These are phyloP conservation scores for Cercospora sp. DNA, from an alignment of 2,329 filamentous ascomycete species.

Conservation along the genomic window DNA sequence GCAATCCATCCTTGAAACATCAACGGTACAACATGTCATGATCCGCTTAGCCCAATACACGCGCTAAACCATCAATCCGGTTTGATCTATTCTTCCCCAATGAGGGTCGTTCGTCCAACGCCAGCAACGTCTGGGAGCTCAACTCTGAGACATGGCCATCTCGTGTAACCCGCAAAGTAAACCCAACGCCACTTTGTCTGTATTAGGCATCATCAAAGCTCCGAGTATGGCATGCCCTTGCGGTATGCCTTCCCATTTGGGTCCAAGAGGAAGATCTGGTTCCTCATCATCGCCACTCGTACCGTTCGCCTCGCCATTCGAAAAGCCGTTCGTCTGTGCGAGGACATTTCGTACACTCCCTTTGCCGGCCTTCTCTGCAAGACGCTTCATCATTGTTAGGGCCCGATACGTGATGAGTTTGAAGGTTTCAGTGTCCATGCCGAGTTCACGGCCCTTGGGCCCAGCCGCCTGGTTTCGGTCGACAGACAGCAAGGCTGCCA, in stretches of 20 bases:
- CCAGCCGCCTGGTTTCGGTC: conserved; percentile 46
- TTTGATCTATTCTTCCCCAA: not conserved
- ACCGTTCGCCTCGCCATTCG: conserved; percentile 25
- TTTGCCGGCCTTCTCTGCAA: conserved; percentile 47
- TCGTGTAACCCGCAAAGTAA: conserved; percentile 42
- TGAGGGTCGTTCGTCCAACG: conserved; percentile 1
- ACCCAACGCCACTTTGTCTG: conserved; percentile 47
- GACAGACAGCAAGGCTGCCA: conserved; percentile 70
- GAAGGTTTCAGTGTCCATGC: conserved; percentile 36
- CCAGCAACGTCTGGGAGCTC: conserved; percentile 3
- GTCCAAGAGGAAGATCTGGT: conserved; percentile 20
- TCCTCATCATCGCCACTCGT: conserved; percentile 30
- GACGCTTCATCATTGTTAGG: conserved; percentile 48
- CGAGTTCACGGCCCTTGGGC: conserved; percentile 28
- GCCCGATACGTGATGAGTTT: conserved; percentile 46
- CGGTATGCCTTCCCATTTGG: conserved; percentile 48
- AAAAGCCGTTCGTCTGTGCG: conserved; percentile 10
- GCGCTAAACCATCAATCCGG: not conserved
- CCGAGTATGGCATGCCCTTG: conserved; percentile 50
- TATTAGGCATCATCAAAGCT: conserved; percentile 46
- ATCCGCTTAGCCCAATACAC: not conserved
- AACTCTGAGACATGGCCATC: conserved; percentile 35
- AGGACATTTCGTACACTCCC: conserved; percentile 26
- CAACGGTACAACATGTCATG: conserved; percentile 9
- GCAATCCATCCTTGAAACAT: conserved; percentile 2